Base-by-base conservation (phyloP, 257 asterid genomes). In the Ocimum tenuiflorum region DNA sequence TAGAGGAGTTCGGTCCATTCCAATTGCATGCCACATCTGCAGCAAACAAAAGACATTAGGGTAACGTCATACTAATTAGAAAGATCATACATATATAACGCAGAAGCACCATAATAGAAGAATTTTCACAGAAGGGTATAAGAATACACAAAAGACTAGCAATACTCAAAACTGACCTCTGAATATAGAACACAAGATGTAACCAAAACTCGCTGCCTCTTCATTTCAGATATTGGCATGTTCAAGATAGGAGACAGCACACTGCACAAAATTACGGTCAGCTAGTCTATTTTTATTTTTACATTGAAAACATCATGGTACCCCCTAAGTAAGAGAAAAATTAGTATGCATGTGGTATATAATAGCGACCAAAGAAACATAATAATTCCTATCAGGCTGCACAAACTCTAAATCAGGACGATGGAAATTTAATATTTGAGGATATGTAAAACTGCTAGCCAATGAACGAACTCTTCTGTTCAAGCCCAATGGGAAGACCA, bases 181-280 rank as follows among this genome's bases (percentile, higher is more conserved):
- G 99, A 87, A 77, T 84, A 92, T 35, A 92, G 85, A 72, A 88
- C 79, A 74, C 97, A 92, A 53, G 97, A 90, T 39, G 99, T 95
- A 68, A 87, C 99, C 88, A 92, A 72, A 67, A 92, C 99, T 54
- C 99, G 82, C 76, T 89, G 99, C 75, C 99, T 86, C 85, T 83
- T 92, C 55, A 80, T 82, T 88, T 92, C 97, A 22, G 97, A 77
- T 67, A 92, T 75, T 60, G 96, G 91, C 96, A 83, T 87, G 80
- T 89, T 89, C 79, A 92, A 80, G 76, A 92, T 67, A 60, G 99
- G 99, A 72, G 97, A 89, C 77, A 92, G 79, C 68, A 92, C 97
- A 68, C 99, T 92, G 99, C 60, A 82, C 18, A 75, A 27, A 66
- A 73, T 56, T 52, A 73, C 47, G 11, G 36, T 45, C 24, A 65